Evolutionary conservation across 257 asterid genomes (phyloP).

Genomic region (Hygrophila difformis): DNA sequence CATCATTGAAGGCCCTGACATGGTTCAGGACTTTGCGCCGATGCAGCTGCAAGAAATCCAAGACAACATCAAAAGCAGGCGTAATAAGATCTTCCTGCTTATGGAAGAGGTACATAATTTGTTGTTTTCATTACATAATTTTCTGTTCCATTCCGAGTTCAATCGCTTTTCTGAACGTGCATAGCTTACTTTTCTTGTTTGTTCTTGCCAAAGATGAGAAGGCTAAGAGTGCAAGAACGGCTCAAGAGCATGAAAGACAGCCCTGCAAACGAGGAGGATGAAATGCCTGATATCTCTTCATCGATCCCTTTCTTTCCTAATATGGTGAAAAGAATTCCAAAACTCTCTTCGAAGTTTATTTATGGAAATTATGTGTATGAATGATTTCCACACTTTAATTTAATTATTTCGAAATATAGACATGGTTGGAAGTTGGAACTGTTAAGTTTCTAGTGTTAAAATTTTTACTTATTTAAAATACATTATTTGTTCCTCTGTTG

Average conservation of each 20-base stretch:
- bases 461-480: not conserved
- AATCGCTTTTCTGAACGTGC: not conserved
- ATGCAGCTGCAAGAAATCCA: slow-evolving; percentile 92
- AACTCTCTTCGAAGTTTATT: slow-evolving; percentile 4
- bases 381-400: slow-evolving; percentile 2
- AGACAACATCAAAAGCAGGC: slow-evolving; percentile 73
- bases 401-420: too few relatives aligned
- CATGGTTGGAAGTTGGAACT: too few relatives aligned
- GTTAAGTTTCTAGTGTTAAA: too few relatives aligned
- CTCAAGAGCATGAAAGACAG: slow-evolving; percentile 33
- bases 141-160: not conserved
- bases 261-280: slow-evolving; percentile 26
- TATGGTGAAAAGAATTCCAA: slow-evolving; percentile 61
- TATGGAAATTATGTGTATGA: not conserved
- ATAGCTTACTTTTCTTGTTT: slow-evolving; percentile 1
- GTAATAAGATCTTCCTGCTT: slow-evolving; percentile 80
- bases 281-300: slow-evolving; percentile 80
- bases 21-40: slow-evolving; percentile 84
- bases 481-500: not conserved
- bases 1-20: slow-evolving; percentile 95
- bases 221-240: slow-evolving; percentile 81
- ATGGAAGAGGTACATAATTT: slow-evolving; percentile 89
- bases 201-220: slow-evolving; percentile 63
- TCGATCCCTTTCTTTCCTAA: slow-evolving; percentile 86
- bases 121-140: not conserved